phyloP scores from a whole-genome alignment of 495 filamentous ascomycete species.

The Xylaria venustula region DNA sequence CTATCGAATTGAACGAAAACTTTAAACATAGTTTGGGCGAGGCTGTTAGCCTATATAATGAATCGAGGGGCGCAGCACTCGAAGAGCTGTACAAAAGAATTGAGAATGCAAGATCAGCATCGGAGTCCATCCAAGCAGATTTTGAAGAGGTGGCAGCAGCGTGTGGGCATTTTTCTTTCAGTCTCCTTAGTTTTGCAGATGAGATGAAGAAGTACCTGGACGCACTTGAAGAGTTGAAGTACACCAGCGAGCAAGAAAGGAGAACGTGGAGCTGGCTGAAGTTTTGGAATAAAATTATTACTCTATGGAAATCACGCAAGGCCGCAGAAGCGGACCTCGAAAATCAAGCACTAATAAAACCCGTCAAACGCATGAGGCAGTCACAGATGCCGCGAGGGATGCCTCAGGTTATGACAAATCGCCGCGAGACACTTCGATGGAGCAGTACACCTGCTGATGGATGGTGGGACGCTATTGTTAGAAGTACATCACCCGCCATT shows the following conservation, averaged over 20 bases:
- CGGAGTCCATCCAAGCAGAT: conserved; percentile 78
- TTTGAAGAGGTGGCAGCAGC: conserved; percentile 95
- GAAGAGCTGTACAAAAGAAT: conserved; percentile 74
- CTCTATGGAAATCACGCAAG: conserved; percentile 20
- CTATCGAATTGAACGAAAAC: conserved; percentile 70
- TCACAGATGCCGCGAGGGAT: conserved; percentile 47
- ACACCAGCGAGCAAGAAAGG: conserved; percentile 56
- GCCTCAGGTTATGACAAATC: conserved; percentile 42
- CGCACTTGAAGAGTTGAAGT: conserved; percentile 79
- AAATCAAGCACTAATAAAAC: conserved; percentile 37
- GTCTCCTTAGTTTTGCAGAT: conserved; percentile 82
- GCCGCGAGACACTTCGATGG: conserved; percentile 44
- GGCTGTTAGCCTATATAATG: conserved; percentile 74
- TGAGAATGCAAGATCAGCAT: conserved; percentile 61
- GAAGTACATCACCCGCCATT: conserved; percentile 36
- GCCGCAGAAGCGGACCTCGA: conserved; percentile 50
- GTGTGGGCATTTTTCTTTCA: conserved; percentile 92
- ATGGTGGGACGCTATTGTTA: conserved; percentile 31
- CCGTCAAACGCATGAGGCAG: conserved; percentile 38
- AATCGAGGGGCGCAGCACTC: conserved; percentile 71
- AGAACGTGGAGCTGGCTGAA: conserved; percentile 85
- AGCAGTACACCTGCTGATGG: conserved; percentile 32
- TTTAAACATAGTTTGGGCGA: conserved; percentile 75
- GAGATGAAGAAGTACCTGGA: conserved; percentile 81
- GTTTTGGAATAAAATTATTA: conserved; percentile 62